phyloP scores from a whole-genome alignment of 2,329 filamentous ascomycete species.

The Aureobasidium subglaciale region DNA sequence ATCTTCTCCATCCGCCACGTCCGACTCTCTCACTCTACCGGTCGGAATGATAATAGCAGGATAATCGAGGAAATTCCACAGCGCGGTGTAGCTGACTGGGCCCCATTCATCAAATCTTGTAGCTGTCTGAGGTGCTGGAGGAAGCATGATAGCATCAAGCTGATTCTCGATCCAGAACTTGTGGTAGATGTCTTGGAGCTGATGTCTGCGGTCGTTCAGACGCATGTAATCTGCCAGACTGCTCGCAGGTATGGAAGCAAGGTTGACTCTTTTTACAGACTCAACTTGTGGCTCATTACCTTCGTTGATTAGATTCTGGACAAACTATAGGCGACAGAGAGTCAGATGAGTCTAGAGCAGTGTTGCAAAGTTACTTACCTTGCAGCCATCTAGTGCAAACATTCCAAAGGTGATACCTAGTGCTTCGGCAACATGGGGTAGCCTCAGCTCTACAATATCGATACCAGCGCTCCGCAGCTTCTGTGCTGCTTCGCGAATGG shows the following conservation, averaged over 20 bases:
- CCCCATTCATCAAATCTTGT: conserved; percentile 22
- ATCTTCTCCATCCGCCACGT: conserved; percentile 23
- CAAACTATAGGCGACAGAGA: not conserved
- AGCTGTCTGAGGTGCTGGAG: conserved; percentile 20
- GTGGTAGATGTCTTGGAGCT: conserved; percentile 19
- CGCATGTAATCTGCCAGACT: conserved; percentile 18
- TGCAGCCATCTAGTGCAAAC: conserved; percentile 17
- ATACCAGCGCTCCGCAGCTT: conserved; percentile 17
- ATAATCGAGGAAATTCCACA: conserved; percentile 33
- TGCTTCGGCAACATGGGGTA: conserved; percentile 20
- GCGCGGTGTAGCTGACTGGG: conserved; percentile 47
- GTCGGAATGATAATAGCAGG: conserved; percentile 38
- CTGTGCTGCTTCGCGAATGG: conserved; percentile 17
- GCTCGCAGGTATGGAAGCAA: conserved; percentile 19
- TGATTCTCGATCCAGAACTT: conserved; percentile 19
- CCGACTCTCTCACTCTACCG: conserved; percentile 28
- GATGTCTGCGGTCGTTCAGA: conserved; percentile 17
- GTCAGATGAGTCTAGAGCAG: not conserved
- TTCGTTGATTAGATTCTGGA: conserved; percentile 17
- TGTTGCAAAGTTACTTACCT: conserved; percentile 13
- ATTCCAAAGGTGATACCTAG: conserved; percentile 17
- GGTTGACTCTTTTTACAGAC: conserved; percentile 20
- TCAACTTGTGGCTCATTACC: conserved; percentile 20
- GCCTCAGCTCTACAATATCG: conserved; percentile 17
- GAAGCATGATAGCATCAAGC: conserved; percentile 21